Percentiles rank a stretch among this genome's conserved stretches.
phyloP scores from a whole-genome alignment of 164 flowering plant species.

The Annona squamosa region DNA sequence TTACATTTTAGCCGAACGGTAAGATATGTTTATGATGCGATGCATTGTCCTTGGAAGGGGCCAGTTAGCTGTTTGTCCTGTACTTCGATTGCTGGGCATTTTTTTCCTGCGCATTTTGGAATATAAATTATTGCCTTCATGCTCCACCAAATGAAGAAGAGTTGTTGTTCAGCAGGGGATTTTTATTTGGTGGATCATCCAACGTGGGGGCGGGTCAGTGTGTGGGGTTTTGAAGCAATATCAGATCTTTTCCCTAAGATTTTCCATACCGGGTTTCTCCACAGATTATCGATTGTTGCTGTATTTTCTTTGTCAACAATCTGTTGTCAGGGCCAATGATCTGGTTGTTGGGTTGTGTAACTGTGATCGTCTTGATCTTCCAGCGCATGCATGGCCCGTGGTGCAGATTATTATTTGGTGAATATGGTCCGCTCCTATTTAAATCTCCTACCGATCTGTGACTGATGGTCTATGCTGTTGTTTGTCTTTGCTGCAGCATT shows the following conservation, averaged over 20 bases:
- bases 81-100: too few relatives aligned
- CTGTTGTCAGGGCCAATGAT: background rate
- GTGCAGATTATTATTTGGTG: background rate
- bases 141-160: too few relatives aligned
- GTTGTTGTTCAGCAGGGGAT: background rate
- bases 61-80: background rate
- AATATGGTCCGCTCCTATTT: background rate
- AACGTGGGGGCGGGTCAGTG: background rate
- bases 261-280: background rate
- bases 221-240: background rate
- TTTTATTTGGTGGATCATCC: background rate
- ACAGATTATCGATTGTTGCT: background rate
- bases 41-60: background rate
- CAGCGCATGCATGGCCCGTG: background rate
- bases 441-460: background rate
- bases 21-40: background rate
- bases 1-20: background rate
- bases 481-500: constrained; percentile 39
- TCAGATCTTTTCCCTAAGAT: background rate
- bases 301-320: background rate
- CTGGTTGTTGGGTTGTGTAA: background rate
- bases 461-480: background rate
- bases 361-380: background rate
- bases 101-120: too few relatives aligned
- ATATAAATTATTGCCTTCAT: too few relatives aligned